Conservation (phyloP, 192 early-diverging fungal genomes). For the Entomortierella chlamydospora region DNA sequence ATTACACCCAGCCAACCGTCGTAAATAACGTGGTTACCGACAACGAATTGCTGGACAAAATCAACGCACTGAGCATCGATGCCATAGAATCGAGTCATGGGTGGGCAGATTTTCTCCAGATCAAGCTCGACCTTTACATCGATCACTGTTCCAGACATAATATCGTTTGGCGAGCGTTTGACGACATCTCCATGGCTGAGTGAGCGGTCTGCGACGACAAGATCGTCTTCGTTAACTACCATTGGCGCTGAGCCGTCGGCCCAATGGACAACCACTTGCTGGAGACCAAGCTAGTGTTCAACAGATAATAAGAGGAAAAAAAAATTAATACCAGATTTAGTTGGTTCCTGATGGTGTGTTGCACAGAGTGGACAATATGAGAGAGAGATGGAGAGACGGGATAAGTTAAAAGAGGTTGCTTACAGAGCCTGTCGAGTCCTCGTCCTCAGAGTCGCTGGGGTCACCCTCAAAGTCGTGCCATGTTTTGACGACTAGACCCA, state of each 20-base stretch:
- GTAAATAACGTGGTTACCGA: constrained; percentile 51
- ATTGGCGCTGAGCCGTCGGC: constrained; percentile 37
- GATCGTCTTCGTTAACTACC: constrained; percentile 44
- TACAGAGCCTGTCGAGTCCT: constrained; percentile 37
- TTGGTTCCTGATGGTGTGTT: not conserved
- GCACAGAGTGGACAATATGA: not conserved
- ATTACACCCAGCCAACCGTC: constrained; percentile 57
- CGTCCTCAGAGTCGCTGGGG: constrained; percentile 40
- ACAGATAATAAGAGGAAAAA: not conserved
- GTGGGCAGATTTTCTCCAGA: constrained; percentile 41
- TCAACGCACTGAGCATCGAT: constrained; percentile 52
- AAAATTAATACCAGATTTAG: not conserved
- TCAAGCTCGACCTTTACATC: constrained; percentile 51
- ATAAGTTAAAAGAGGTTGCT: no score
- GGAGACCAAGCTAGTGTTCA: constrained; percentile 27
- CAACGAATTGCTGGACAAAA: constrained; percentile 50
- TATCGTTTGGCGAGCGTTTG: constrained; percentile 47
- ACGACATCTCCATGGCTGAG: constrained; percentile 57
- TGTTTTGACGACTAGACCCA: constrained; percentile 53
- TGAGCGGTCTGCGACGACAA: constrained; percentile 52
- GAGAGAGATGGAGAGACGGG: not conserved
- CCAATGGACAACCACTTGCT: constrained; percentile 54
- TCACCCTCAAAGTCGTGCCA: constrained; percentile 59
- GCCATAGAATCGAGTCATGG: constrained; percentile 35
- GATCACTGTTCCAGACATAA: constrained; percentile 53